Evolutionary conservation across 495 filamentous ascomycete genomes (phyloP).

Genomic region (Apiosordaria backusii): DNA sequence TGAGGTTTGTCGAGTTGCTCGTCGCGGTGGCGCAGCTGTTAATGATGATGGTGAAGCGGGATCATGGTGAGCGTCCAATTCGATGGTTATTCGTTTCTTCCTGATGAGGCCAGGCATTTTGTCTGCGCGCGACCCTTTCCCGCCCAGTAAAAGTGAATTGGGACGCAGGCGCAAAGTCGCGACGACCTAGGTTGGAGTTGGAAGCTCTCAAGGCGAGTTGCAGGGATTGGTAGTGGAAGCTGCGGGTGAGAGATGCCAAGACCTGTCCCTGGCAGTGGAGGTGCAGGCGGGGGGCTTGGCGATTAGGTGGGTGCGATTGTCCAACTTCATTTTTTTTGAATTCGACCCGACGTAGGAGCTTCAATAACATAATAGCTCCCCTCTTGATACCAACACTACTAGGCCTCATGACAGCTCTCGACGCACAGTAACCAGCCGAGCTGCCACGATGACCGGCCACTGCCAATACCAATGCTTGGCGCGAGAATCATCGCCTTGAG

Average conservation of each 20-base stretch:
- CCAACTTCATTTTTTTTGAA: not conserved
- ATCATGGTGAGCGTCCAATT: not conserved
- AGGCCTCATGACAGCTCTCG: not conserved
- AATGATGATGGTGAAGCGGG: not conserved
- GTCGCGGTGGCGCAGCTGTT: slow-evolving; percentile 27
- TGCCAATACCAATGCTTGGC: slow-evolving; percentile 26
- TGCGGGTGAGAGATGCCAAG: not conserved
- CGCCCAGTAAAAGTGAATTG: not conserved
- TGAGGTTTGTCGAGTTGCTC: slow-evolving; percentile 44
- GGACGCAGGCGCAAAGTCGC: not conserved
- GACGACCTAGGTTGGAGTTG: not conserved
- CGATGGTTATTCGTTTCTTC: not conserved
- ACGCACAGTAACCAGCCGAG: not conserved
- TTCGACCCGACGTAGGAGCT: no score
- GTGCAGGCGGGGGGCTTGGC: not conserved
- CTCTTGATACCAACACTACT: not conserved
- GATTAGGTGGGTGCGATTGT: not conserved
- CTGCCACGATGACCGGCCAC: slow-evolving; percentile 26
- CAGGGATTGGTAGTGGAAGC: not conserved
- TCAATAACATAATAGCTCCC: not conserved
- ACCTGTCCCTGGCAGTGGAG: not conserved
- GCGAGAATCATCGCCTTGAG: slow-evolving; percentile 25
- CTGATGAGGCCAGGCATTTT: not conserved
- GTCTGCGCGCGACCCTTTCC: not conserved
- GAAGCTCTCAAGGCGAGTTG: not conserved